A percentile compares a stretch with the other conserved stretches of the same genome.
These are phyloP conservation scores for Oryza longistaminata DNA, from an alignment of 176 grass and related monocot species.

Conservation along the genomic window DNA sequence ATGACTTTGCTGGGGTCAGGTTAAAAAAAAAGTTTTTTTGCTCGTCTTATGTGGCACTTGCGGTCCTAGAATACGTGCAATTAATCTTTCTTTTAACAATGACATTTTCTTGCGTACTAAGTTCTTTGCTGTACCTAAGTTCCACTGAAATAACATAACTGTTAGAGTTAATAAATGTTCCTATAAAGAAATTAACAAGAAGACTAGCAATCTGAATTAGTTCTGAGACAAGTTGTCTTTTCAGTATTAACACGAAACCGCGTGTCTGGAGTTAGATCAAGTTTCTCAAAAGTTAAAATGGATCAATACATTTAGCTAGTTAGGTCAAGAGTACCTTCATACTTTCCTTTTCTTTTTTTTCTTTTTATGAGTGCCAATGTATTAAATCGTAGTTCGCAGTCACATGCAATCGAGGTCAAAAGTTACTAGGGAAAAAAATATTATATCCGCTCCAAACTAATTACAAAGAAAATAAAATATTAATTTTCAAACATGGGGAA, in stretches of 20 bases:
- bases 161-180: background rate
- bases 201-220: background rate
- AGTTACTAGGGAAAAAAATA: too few species aligned
- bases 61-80: background rate
- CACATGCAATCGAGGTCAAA: background rate
- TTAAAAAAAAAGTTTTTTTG: background rate
- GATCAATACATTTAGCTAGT: background rate
- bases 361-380: background rate
- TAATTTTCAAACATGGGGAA: too few species aligned
- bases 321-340: background rate
- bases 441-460: too few species aligned
- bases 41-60: background rate
- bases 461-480: too few species aligned
- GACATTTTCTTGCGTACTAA: background rate
- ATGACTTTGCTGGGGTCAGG: too few species aligned
- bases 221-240: background rate
- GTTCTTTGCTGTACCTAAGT: background rate
- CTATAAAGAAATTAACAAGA: background rate
- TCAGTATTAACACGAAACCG: background rate
- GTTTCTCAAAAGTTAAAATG: background rate
- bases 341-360: background rate
- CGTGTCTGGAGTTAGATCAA: background rate
- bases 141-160: background rate
- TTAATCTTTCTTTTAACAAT: background rate
- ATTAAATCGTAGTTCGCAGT: background rate